Conservation (phyloP, 495 filamentous ascomycete species). For the Clohesyomyces aquaticus region DNA sequence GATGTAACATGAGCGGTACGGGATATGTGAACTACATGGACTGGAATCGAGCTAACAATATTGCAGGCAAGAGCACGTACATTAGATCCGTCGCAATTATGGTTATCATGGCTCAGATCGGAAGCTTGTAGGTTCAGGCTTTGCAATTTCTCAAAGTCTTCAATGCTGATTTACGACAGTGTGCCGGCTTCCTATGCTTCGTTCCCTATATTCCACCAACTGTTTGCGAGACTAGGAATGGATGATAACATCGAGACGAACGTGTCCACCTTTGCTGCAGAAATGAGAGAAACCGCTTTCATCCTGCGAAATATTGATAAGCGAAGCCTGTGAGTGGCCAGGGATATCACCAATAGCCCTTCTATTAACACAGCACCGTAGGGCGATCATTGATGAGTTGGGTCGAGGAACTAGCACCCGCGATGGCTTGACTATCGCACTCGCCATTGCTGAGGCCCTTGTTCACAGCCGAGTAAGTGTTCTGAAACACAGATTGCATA, state of each 20-base stretch:
- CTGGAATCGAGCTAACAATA: neutral
- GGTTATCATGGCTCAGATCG: slow-evolving; percentile 90
- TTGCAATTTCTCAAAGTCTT: neutral
- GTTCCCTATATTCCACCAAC: slow-evolving; percentile 76
- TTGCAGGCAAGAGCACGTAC: slow-evolving; percentile 79
- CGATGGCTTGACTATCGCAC: slow-evolving; percentile 87
- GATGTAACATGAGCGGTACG: slow-evolving; percentile 94
- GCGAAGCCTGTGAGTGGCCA: slow-evolving; percentile 58
- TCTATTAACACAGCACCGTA: slow-evolving; percentile 25
- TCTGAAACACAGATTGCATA: slow-evolving; percentile 41
- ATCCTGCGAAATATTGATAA: slow-evolving; percentile 79
- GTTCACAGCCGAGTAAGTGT: slow-evolving; percentile 62
- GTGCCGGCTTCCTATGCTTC: slow-evolving; percentile 83
- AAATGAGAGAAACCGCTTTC: slow-evolving; percentile 95
- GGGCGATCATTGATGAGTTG: slow-evolving; percentile 87
- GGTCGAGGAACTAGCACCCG: slow-evolving; percentile 87
- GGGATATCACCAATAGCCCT: neutral
- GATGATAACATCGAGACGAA: slow-evolving; percentile 91
- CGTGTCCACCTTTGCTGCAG: slow-evolving; percentile 87
- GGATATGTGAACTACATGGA: no score
- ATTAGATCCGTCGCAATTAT: slow-evolving; percentile 85
- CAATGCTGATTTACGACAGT: slow-evolving; percentile 22
- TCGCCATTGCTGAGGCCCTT: slow-evolving; percentile 84
- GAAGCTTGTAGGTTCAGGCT: slow-evolving; percentile 62
- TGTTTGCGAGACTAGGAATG: slow-evolving; percentile 85